These are phyloP conservation scores for Xylaria sp. DNA, from an alignment of 495 filamentous ascomycete species.

Conservation along the genomic window DNA sequence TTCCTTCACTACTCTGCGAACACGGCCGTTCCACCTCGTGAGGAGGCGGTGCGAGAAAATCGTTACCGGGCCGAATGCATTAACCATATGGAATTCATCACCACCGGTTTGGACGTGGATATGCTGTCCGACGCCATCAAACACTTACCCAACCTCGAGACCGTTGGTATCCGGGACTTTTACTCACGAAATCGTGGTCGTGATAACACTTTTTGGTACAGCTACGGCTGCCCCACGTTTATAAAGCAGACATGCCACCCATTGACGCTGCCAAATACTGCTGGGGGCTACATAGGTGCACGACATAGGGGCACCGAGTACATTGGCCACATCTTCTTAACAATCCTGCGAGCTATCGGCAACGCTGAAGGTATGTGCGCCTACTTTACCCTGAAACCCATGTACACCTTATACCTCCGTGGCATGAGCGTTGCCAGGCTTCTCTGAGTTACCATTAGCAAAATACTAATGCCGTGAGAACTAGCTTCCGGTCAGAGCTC, in stretches of 20 bases:
- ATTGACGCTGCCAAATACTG: not conserved
- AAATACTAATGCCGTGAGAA: slow-evolving; percentile 8
- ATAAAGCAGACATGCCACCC: slow-evolving; percentile 4
- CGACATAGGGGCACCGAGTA: not conserved
- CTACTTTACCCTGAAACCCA: not conserved
- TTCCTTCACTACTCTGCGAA: no score
- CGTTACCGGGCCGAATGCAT: slow-evolving; percentile 21
- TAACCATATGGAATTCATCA: slow-evolving; percentile 44
- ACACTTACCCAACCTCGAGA: slow-evolving; percentile 55
- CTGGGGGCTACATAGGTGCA: not conserved
- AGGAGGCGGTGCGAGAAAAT: slow-evolving; percentile 15
- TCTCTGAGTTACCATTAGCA: not conserved
- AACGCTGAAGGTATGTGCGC: slow-evolving; percentile 29
- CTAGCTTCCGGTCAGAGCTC: slow-evolving; percentile 10
- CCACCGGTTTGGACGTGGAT: slow-evolving; percentile 48
- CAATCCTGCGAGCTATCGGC: slow-evolving; percentile 43
- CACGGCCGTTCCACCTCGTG: not conserved
- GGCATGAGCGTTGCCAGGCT: not conserved
- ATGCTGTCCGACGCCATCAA: slow-evolving; percentile 59
- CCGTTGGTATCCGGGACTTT: slow-evolving; percentile 58
- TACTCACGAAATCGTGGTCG: slow-evolving; percentile 29
- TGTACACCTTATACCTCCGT: not conserved
- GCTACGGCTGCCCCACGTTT: slow-evolving; percentile 47
- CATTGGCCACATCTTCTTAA: slow-evolving; percentile 35
- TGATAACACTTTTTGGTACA: slow-evolving; percentile 37